Evolutionary conservation across 2,329 filamentous ascomycete genomes (phyloP).

Genomic region (Setomelanomma holmii): DNA sequence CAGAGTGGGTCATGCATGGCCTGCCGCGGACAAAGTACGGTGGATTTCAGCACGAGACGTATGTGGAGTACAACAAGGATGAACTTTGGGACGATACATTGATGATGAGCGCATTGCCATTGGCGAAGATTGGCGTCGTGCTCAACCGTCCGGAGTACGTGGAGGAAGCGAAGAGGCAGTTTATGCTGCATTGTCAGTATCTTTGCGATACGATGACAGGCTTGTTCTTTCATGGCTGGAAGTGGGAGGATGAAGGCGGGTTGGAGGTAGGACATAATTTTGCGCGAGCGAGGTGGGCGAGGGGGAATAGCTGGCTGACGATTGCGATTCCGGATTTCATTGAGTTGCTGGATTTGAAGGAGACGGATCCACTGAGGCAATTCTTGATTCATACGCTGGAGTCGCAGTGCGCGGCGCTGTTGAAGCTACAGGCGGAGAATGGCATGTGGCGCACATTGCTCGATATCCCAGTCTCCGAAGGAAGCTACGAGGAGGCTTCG

Average conservation of each 20-base stretch:
- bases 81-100: slow-evolving; percentile 86
- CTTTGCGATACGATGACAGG: slow-evolving; percentile 75
- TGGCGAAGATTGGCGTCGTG: slow-evolving; percentile 79
- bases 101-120: slow-evolving; percentile 85
- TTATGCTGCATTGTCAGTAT: slow-evolving; percentile 79
- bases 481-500: slow-evolving; percentile 78
- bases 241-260: slow-evolving; percentile 69
- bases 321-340: slow-evolving; percentile 85
- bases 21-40: slow-evolving; percentile 74
- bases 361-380: slow-evolving; percentile 65
- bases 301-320: slow-evolving; percentile 77
- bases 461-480: slow-evolving; percentile 69
- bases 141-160: slow-evolving; percentile 75
- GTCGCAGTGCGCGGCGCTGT: slow-evolving; percentile 72
- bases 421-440: slow-evolving; percentile 63
- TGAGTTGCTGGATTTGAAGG: slow-evolving; percentile 70
- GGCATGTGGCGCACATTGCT: slow-evolving; percentile 80
- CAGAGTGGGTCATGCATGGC: slow-evolving; percentile 82
- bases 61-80: slow-evolving; percentile 72
- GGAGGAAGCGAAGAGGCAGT: slow-evolving; percentile 78
- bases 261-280: slow-evolving; percentile 61
- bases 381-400: slow-evolving; percentile 69
- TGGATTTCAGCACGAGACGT: slow-evolving; percentile 79
- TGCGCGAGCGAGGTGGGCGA: slow-evolving; percentile 62
- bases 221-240: slow-evolving; percentile 84